phyloP scores from a whole-genome alignment of 2,329 filamentous ascomycete species.

The Aspergillus pseudonomiae region DNA sequence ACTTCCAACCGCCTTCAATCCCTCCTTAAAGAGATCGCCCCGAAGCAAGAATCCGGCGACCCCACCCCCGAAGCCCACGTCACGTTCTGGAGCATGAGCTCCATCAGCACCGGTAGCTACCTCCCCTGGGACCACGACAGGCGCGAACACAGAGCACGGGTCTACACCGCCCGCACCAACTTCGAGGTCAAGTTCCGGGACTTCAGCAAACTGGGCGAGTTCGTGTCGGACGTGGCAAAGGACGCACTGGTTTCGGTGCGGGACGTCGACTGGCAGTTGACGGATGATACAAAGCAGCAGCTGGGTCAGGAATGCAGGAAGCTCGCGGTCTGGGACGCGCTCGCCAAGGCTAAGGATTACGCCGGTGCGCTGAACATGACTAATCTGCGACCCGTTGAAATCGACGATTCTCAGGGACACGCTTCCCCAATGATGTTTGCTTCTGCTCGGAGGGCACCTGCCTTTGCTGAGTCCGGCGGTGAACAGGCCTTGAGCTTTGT shows the following conservation, averaged over 20 bases:
- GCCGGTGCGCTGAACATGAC: neutral
- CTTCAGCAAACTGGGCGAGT: constrained; percentile 5
- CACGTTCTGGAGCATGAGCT: constrained; percentile 2
- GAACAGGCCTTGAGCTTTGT: constrained; percentile 2
- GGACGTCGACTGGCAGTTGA: constrained; percentile 3
- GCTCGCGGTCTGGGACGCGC: neutral
- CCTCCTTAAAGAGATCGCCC: neutral
- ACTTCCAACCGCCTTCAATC: constrained; percentile 1
- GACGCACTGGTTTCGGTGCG: neutral
- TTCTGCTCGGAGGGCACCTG: neutral
- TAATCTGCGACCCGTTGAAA: neutral
- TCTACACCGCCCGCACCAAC: constrained; percentile 3
- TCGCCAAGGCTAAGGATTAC: constrained; percentile 4
- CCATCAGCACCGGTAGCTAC: constrained; percentile 3
- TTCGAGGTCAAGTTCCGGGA: constrained; percentile 4
- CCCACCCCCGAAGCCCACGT: neutral
- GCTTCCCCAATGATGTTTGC: neutral
- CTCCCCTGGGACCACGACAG: constrained; percentile 2
- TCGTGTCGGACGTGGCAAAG: neutral
- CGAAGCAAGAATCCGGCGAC: neutral
- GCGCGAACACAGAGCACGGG: neutral
- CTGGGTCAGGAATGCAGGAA: neutral
- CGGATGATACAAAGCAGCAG: neutral
- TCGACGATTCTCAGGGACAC: neutral
- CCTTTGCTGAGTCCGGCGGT: neutral